Conservation (phyloP, 305 asterid genomes). For the Fraxinus floribunda region DNA sequence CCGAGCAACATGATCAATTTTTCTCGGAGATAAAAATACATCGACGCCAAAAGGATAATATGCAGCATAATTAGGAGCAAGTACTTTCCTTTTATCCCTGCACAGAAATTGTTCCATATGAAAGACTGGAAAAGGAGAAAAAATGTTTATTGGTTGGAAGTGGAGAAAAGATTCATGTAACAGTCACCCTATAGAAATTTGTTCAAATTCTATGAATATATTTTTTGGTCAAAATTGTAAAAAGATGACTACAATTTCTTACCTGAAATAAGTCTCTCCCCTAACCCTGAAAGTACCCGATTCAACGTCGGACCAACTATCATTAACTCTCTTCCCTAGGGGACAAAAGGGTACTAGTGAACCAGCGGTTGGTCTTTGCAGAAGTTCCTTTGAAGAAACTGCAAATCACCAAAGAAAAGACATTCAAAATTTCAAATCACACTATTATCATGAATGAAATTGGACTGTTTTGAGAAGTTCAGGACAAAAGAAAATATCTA, state of each 20-base stretch:
- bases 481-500: background rate
- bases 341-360: conserved; percentile 93
- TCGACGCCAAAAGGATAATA: conserved; percentile 94
- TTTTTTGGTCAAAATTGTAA: background rate
- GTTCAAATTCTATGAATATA: background rate
- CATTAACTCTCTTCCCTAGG: conserved; percentile 77
- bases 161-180: background rate
- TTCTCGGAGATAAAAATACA: conserved; percentile 73
- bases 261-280: conserved; percentile 82
- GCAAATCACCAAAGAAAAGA: conserved; percentile 23
- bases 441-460: background rate
- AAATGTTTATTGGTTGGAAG: background rate
- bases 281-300: conserved; percentile 80
- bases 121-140: conserved; percentile 6
- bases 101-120: conserved; percentile 16
- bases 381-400: conserved; percentile 81
- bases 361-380: conserved; percentile 87
- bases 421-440: background rate
- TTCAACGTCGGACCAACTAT: conserved; percentile 90
- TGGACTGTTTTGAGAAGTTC: background rate
- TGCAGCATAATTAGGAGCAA: conserved; percentile 75
- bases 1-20: conserved; percentile 82
- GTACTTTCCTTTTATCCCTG: conserved; percentile 92
- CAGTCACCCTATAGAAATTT: background rate
- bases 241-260: conserved; percentile 10